Evolutionary conservation across 1,284 basidiomycete genomes (phyloP), one percentile per base, ranked within the genome.

Genomic region (Cryptococcus maquisensis): DNA sequence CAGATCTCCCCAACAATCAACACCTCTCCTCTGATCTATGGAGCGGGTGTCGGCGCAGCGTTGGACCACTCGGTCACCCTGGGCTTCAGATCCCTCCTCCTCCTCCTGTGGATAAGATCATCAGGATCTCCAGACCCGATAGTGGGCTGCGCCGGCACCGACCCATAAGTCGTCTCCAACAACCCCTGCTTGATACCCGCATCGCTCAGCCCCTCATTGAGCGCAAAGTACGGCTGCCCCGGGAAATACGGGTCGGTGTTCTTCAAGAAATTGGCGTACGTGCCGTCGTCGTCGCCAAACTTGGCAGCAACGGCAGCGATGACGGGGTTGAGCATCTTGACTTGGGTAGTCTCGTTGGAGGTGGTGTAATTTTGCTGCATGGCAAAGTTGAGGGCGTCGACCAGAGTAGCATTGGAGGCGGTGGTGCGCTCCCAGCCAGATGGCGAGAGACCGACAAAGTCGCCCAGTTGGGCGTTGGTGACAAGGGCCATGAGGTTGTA

Each of bases 401-500:
- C 50, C 42, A 72, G 63, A n/a, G 63, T 65, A 6, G 55, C 61
- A 3, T 61, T 61, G 7, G 45, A 38, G 3, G 52, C 15, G 5
- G 66, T 52, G 10, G 43, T 53, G 8, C 44, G 36, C 38, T 55
- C 56, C 66, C 67, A 72, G 36, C 15, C 40, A 18, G 40, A 42
- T 12, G 40, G 40, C 10, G 40, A 42, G n/a, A 42, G 40, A 12
- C 40, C 40, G 6, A 47, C 49, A 40, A 52, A 36, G 26, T 49
- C 51, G 21, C 59, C 61, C 15, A 49, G 55, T 23, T 47, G 55
- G 47, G 50, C 49, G 53, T 51, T 48, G 52, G 54, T 50, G 43
- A 70, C 41, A 38, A 69, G 52, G 13, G 52, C 68, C 15, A 66
- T 65, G 16, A 71, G 56, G 57, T 70, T 69, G 67, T 71, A 72